Percentiles rank a stretch among this genome's conserved stretches.
Conservation (phyloP, 805 yeast genomes). For the Kodamaea restingae region DNA sequence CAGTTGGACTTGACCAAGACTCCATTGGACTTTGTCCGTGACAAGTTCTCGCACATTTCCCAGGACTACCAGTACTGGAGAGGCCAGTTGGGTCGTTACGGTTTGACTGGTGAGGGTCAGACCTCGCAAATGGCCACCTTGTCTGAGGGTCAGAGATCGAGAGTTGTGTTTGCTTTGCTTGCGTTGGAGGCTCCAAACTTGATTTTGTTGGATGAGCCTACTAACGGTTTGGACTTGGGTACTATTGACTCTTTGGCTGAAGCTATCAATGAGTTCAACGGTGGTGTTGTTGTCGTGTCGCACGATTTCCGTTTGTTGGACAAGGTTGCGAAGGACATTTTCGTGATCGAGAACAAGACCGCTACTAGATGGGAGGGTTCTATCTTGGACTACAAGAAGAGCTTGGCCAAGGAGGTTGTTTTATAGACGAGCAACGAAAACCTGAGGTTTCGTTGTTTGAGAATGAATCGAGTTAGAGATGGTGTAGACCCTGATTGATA, state of each 20-base stretch:
- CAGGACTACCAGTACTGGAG: slow-evolving; percentile 99
- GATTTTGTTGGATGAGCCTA: slow-evolving; percentile 96
- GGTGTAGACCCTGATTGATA: no score
- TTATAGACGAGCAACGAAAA: slow-evolving; percentile 28
- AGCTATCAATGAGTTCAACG: slow-evolving; percentile 89
- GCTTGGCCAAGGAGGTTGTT: slow-evolving; percentile 87
- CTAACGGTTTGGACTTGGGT: slow-evolving; percentile 97
- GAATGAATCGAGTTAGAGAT: no score
- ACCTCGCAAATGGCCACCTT: slow-evolving; percentile 97
- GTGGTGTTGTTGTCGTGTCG: slow-evolving; percentile 98
- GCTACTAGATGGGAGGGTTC: slow-evolving; percentile 96
- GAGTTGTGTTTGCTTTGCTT: slow-evolving; percentile 94
- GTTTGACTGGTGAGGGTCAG: slow-evolving; percentile 98
- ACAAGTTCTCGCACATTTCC: slow-evolving; percentile 81
- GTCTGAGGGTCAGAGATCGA: slow-evolving; percentile 98
- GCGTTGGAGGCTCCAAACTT: slow-evolving; percentile 96
- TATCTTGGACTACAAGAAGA: slow-evolving; percentile 88
- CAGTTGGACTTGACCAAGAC: slow-evolving; percentile 94
- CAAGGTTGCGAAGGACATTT: slow-evolving; percentile 95
- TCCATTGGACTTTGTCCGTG: slow-evolving; percentile 95
- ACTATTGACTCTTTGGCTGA: slow-evolving; percentile 97
- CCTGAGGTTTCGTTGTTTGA: background rate
- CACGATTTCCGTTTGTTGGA: slow-evolving; percentile 98
- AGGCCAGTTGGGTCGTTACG: slow-evolving; percentile 95
- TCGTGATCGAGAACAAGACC: slow-evolving; percentile 90